phyloP scores from a whole-genome alignment of 805 yeast genomes.

The Tetrapisispora taiwanensis region DNA sequence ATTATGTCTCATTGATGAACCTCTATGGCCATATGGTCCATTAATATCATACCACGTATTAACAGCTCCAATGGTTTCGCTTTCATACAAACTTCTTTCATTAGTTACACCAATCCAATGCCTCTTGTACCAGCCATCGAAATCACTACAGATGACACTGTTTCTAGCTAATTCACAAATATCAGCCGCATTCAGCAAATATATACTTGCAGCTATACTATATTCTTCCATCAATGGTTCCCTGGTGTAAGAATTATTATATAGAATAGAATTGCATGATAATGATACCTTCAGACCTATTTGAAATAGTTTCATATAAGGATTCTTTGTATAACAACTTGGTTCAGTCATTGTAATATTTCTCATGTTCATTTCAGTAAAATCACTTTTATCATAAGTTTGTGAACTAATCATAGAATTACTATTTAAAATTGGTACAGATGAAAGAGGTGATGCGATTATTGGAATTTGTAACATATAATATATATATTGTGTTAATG shows the following conservation, averaged over 20 bases:
- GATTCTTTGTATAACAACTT: slow-evolving; percentile 18
- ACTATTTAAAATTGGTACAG: slow-evolving; percentile 13
- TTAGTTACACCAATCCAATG: slow-evolving; percentile 26
- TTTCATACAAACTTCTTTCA: slow-evolving; percentile 1
- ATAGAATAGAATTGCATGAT: slow-evolving; percentile 23
- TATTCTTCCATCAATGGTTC: slow-evolving; percentile 29
- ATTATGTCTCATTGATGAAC: slow-evolving; percentile 25
- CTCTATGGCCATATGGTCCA: slow-evolving; percentile 4
- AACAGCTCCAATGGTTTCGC: slow-evolving; percentile 16
- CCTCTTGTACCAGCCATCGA: slow-evolving; percentile 26
- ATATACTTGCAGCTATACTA: slow-evolving; percentile 30
- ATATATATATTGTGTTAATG: slow-evolving; percentile 17
- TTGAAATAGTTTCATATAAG: slow-evolving; percentile 24
- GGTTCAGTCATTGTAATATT: slow-evolving; percentile 17
- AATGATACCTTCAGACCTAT: slow-evolving; percentile 21
- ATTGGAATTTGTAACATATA: slow-evolving; percentile 25
- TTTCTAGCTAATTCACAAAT: slow-evolving; percentile 25
- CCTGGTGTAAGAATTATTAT: slow-evolving; percentile 25
- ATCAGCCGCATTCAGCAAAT: slow-evolving; percentile 25
- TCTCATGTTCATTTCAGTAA: slow-evolving; percentile 4
- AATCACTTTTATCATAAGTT: not conserved
- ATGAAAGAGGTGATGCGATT: slow-evolving; percentile 23
- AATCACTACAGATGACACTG: slow-evolving; percentile 23
- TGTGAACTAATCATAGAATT: not conserved
- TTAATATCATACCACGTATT: slow-evolving; percentile 24